phyloP scores from a whole-genome alignment of 2,329 filamentous ascomycete species.

The Microdochium paspali region DNA sequence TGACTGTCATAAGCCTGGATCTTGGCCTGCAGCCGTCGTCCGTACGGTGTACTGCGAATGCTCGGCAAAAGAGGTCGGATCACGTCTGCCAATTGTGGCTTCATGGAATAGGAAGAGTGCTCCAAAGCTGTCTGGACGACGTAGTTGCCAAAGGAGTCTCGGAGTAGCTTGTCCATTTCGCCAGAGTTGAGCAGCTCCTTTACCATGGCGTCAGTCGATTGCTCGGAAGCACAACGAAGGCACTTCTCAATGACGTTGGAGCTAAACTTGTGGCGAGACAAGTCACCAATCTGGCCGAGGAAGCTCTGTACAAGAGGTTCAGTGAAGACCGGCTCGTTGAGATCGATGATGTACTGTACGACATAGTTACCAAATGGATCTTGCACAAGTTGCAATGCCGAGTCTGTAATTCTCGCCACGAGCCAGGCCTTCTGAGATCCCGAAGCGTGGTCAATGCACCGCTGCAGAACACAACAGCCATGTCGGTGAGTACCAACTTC shows the following conservation, averaged over 20 bases:
- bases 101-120: conserved; percentile 65
- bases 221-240: conserved; percentile 69
- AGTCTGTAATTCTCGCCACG: conserved; percentile 76
- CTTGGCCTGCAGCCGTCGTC: conserved; percentile 87
- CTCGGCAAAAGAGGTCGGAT: conserved; percentile 77
- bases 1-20: conserved; percentile 52
- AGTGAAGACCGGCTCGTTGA: conserved; percentile 81
- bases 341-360: conserved; percentile 94
- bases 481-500: conserved; percentile 94
- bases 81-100: conserved; percentile 67
- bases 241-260: conserved; percentile 99
- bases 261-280: conserved; percentile 96
- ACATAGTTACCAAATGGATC: conserved; percentile 99
- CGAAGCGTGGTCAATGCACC: conserved; percentile 94
- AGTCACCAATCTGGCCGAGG: conserved; percentile 57
- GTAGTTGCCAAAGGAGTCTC: conserved; percentile 94
- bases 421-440: conserved; percentile 82
- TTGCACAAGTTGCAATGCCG: conserved; percentile 84
- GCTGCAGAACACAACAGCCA: conserved; percentile 94
- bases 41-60: conserved; percentile 87
- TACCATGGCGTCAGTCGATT: conserved; percentile 72
- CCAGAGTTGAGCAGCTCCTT: conserved; percentile 65
- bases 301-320: conserved; percentile 81
- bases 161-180: conserved; percentile 81
- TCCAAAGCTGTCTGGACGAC: conserved; percentile 95